Conservation (phyloP, 1,139 yeast species). For the Blastobotrys petasosporus region DNA sequence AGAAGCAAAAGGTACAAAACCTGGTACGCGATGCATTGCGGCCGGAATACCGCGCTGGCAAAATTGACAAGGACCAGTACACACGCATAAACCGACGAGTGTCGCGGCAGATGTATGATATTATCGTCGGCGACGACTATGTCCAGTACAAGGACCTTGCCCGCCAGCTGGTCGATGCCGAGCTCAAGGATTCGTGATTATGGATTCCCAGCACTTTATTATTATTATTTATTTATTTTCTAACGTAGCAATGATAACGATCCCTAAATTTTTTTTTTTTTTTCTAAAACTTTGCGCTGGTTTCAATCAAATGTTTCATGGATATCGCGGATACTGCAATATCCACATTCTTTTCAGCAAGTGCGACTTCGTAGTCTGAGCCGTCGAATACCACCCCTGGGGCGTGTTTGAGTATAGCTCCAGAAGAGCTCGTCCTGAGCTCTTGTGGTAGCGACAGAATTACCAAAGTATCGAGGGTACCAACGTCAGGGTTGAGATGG, state of each 20-base stretch:
- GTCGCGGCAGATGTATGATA: conserved; percentile 38
- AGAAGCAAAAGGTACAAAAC: conserved; percentile 47
- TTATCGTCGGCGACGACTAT: conserved; percentile 21
- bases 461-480: no score
- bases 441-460: no score
- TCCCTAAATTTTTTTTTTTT: conserved; percentile 1
- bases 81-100: conserved; percentile 42
- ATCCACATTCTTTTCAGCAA: no score
- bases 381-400: no score
- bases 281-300: background rate
- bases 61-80: conserved; percentile 41
- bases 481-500: no score
- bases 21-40: conserved; percentile 48
- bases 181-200: conserved; percentile 1
- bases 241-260: background rate
- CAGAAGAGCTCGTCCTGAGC: no score
- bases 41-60: conserved; percentile 42
- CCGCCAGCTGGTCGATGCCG: conserved; percentile 8
- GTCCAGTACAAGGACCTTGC: conserved; percentile 9
- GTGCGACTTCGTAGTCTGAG: no score
- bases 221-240: background rate
- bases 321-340: no score
- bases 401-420: no score
- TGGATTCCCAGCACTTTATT: background rate
- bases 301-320: no score